Percentiles rank a stretch among this genome's conserved stretches.
These are phyloP conservation scores for Plasmopara muralis DNA, from an alignment of 352 stramenopile genomes.

Conservation along the genomic window DNA sequence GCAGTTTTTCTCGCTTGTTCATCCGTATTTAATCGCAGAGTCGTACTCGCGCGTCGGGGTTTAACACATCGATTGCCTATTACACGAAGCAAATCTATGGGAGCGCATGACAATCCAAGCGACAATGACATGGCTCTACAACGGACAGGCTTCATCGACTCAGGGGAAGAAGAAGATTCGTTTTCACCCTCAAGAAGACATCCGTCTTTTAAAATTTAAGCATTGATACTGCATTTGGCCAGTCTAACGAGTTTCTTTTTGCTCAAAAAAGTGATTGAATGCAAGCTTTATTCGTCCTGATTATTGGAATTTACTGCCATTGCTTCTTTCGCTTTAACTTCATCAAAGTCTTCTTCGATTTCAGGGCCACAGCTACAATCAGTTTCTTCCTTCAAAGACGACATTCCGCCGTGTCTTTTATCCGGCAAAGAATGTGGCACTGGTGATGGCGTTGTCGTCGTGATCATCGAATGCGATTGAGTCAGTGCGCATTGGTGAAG, in stretches of 20 bases:
- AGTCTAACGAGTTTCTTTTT: too few species aligned
- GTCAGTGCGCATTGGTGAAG: slow-evolving; percentile 19
- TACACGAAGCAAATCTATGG: slow-evolving; percentile 17
- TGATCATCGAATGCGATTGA: slow-evolving; percentile 16
- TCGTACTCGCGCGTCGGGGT: slow-evolving; percentile 57
- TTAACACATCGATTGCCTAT: slow-evolving; percentile 52
- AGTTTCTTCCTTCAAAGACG: slow-evolving; percentile 4
- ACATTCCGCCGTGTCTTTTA: slow-evolving; percentile 4
- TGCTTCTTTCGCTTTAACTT: slow-evolving; percentile 14
- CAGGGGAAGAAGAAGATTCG: slow-evolving; percentile 20
- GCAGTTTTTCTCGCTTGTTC: slow-evolving; percentile 78
- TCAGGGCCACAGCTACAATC: slow-evolving; percentile 16
- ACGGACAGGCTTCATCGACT: slow-evolving; percentile 24
- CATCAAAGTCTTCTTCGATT: slow-evolving; percentile 15
- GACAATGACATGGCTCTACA: slow-evolving; percentile 10
- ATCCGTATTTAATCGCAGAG: slow-evolving; percentile 65
- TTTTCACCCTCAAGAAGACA: slow-evolving; percentile 24
- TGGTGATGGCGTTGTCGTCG: slow-evolving; percentile 11
- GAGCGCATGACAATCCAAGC: slow-evolving; percentile 13
- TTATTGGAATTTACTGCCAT: slow-evolving; percentile 15
- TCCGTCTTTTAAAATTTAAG: slow-evolving; percentile 20
- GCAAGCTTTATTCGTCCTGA: slow-evolving; percentile 23
- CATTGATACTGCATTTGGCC: neutral
- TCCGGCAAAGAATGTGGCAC: slow-evolving; percentile 7
- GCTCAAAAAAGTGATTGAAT: too few species aligned